Percentiles rank a stretch among this genome's conserved stretches.
Evolutionary conservation across 176 grass and related monocot species (phyloP).

Genomic region (Ananas comosus): DNA sequence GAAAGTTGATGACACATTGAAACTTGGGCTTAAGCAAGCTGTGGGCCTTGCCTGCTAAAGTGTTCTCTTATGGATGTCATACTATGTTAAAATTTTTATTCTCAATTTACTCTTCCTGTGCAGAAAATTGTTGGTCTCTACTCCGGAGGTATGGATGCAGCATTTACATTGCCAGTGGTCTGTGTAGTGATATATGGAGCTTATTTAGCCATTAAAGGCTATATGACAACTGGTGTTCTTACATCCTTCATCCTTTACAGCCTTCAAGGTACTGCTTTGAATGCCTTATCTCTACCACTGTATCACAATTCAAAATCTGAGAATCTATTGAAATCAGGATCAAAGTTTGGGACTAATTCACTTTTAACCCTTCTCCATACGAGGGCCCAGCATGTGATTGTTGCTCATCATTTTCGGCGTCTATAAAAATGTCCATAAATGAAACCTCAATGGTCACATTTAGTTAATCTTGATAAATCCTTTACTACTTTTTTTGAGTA

Average conservation of each 20-base stretch:
- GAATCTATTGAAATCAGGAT: too few species aligned
- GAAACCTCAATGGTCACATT: background rate
- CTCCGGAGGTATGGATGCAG: slow-evolving; percentile 89
- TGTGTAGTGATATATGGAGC: slow-evolving; percentile 88
- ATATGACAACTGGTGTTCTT: slow-evolving; percentile 92
- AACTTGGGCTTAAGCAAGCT: slow-evolving; percentile 93
- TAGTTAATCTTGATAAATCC: too few species aligned
- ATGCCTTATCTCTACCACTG: background rate
- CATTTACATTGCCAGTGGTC: slow-evolving; percentile 76
- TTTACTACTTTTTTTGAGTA: too few species aligned
- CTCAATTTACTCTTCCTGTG: background rate
- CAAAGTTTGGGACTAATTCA: too few species aligned
- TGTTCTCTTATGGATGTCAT: too few species aligned
- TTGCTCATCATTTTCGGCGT: background rate
- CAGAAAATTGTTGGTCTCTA: slow-evolving; percentile 92
- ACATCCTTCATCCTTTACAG: slow-evolving; percentile 97
- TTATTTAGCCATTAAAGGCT: slow-evolving; percentile 85
- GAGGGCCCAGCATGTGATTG: too few species aligned
- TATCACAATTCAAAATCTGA: too few species aligned
- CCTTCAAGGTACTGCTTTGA: slow-evolving; percentile 65
- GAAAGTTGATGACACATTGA: slow-evolving; percentile 85
- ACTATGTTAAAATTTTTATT: too few species aligned
- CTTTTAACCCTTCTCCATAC: too few species aligned
- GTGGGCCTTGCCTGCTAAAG: slow-evolving; percentile 24
- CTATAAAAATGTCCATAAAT: background rate